These are phyloP conservation scores for Claviceps spartinae DNA, from an alignment of 2,329 filamentous ascomycete species.

Conservation along the genomic window DNA sequence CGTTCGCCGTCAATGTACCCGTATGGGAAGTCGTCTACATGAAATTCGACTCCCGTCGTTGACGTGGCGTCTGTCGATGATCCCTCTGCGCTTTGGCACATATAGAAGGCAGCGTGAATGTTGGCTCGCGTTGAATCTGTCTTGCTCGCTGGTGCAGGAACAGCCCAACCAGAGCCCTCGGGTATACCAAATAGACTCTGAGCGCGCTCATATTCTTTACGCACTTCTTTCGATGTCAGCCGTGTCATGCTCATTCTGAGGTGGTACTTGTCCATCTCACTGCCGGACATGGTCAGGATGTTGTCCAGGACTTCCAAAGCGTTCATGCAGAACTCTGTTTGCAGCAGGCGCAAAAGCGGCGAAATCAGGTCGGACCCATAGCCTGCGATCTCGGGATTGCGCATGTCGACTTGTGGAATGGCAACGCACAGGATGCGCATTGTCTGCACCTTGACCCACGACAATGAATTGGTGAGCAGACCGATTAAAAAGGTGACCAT, in stretches of 20 bases:
- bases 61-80: conserved; percentile 44
- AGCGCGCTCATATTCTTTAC: conserved; percentile 89
- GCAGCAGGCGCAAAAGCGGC: conserved; percentile 72
- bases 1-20: conserved; percentile 67
- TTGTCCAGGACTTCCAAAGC: conserved; percentile 85
- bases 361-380: conserved; percentile 94
- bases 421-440: conserved; percentile 80
- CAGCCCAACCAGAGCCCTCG: conserved; percentile 89
- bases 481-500: conserved; percentile 85
- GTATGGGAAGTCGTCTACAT: conserved; percentile 74
- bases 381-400: conserved; percentile 72
- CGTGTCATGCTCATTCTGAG: conserved; percentile 97
- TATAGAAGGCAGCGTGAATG: conserved; percentile 93
- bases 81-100: conserved; percentile 60
- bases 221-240: conserved; percentile 68
- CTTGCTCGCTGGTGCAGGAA: conserved; percentile 83
- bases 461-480: conserved; percentile 71
- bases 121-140: conserved; percentile 78
- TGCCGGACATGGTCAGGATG: conserved; percentile 87
- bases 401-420: conserved; percentile 86
- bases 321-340: conserved; percentile 88
- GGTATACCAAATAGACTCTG: conserved; percentile 95
- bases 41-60: conserved; percentile 84
- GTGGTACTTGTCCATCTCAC: conserved; percentile 86
- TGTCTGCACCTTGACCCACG: conserved; percentile 85